Conservation (phyloP, 306 rosid genomes). For the Quercus alba region DNA sequence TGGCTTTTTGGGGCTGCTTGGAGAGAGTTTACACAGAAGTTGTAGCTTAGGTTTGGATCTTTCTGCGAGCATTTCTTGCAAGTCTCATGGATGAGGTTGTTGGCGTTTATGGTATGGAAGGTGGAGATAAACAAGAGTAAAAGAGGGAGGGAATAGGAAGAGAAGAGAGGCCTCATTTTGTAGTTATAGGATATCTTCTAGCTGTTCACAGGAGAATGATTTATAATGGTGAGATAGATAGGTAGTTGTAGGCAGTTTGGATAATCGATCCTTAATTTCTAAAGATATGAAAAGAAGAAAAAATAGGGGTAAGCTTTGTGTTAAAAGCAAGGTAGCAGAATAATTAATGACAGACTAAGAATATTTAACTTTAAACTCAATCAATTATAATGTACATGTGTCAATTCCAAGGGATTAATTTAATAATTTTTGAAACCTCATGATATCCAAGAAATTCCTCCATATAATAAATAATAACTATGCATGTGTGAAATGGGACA, state of each 20-base stretch:
- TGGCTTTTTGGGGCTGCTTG: slow-evolving; percentile 28
- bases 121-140: slow-evolving; percentile 17
- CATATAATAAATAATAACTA: too few relatives aligned
- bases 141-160: slow-evolving; percentile 10
- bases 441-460: too few relatives aligned
- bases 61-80: slow-evolving; percentile 49
- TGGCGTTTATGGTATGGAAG: slow-evolving; percentile 5
- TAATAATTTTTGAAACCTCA: too few relatives aligned
- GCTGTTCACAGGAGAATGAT: neutral
- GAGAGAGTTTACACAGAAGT: slow-evolving; percentile 55
- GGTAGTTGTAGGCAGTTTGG: neutral
- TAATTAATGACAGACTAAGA: too few relatives aligned
- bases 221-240: neutral
- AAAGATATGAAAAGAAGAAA: neutral
- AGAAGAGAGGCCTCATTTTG: slow-evolving; percentile 10
- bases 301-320: neutral
- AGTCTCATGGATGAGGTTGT: slow-evolving; percentile 42
- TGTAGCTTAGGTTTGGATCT: slow-evolving; percentile 62
- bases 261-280: neutral
- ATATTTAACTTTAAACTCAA: too few relatives aligned
- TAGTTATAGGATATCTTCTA: neutral
- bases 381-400: too few relatives aligned
- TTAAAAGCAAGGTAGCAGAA: neutral
- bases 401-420: too few relatives aligned
- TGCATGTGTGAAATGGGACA: accelerated